Evolutionary conservation across 2,329 filamentous ascomycete genomes (phyloP), one percentile per base, ranked within the genome.

Genomic region (Botrytis aclada): DNA sequence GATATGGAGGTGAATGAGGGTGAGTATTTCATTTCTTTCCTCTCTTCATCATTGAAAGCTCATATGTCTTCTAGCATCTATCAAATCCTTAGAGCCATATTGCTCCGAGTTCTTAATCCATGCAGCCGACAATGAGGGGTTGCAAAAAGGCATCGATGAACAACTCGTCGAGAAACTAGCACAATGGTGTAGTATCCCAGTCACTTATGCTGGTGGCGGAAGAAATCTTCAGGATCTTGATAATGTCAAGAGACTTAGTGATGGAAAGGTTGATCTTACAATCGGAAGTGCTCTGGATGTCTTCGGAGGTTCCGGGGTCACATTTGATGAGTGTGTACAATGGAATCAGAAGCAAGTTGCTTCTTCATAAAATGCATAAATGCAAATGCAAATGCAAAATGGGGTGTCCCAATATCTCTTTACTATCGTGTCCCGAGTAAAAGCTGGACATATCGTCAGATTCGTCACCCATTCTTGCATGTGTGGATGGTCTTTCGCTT

Each of bases 71-170:
- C 32, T 79, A 97, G 95, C 93, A 76, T 93, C 92, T 8, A 97
- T 98, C 79, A 86, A 87, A 72, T 84, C 88, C 58, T 88, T 98
- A 37, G 93, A 97, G 80, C 94, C 94, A 9, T 96, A 96, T 83
- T 98, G 96, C 84, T 94, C 93, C 75, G 96, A 99, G 82, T 98
- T 99, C 80, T 88, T 99, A 71, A 96, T 99, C 80, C 96, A 99
- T 81, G 96, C 96, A 25, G 96, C 96, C 60, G 96, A 99, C 82
- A 96, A 97, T 76, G 96, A 99, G 83, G 96, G 96, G 20, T 86
- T 98, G 61, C 96, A 98, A 82, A 88, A 89, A 79, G 96, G 96
- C 64, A 93, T 99, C 76, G 96, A 99, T 79, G 92, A 96, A 81
- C 87, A 91, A 77, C 87, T 99, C 20, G 94, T 99, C 14, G 83